Percentiles rank a stretch among this genome's conserved stretches.
These are phyloP conservation scores for Wickerhamomyces mucosus DNA, from an alignment of 805 yeast species.

Conservation along the genomic window DNA sequence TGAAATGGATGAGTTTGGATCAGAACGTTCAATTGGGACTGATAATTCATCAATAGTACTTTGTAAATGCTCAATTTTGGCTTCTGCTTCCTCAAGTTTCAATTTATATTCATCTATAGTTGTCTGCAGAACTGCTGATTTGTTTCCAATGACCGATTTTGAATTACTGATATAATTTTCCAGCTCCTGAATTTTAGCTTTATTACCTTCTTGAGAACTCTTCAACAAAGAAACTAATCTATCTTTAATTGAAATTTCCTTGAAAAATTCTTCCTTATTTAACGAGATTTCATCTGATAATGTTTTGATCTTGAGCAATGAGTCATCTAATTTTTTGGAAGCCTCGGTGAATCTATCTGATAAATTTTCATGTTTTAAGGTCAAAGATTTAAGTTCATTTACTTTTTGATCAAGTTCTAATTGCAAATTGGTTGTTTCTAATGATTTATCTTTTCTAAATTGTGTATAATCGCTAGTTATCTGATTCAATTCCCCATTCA, in stretches of 20 bases:
- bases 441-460: conserved; percentile 19
- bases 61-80: conserved; percentile 32
- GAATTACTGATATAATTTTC: conserved; percentile 29
- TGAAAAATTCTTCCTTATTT: conserved; percentile 40
- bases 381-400: conserved; percentile 23
- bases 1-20: conserved; percentile 12
- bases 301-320: conserved; percentile 35
- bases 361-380: conserved; percentile 22
- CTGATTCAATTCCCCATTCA: conserved; percentile 29
- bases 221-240: conserved; percentile 50
- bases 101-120: conserved; percentile 46
- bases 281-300: conserved; percentile 33
- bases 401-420: conserved; percentile 20
- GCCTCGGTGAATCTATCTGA: conserved; percentile 27
- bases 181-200: conserved; percentile 41
- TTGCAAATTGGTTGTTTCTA: conserved; percentile 19
- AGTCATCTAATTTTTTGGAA: conserved; percentile 30
- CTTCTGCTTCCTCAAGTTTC: conserved; percentile 38
- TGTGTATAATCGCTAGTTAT: conserved; percentile 22
- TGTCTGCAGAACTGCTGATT: conserved; percentile 47
- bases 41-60: conserved; percentile 34
- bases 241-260: conserved; percentile 54
- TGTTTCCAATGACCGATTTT: conserved; percentile 29
- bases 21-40: neutral
- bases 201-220: conserved; percentile 40